Evolutionary conservation across 179 eudicot genomes (phyloP).

Genomic region (Patellifolia procumbens): DNA sequence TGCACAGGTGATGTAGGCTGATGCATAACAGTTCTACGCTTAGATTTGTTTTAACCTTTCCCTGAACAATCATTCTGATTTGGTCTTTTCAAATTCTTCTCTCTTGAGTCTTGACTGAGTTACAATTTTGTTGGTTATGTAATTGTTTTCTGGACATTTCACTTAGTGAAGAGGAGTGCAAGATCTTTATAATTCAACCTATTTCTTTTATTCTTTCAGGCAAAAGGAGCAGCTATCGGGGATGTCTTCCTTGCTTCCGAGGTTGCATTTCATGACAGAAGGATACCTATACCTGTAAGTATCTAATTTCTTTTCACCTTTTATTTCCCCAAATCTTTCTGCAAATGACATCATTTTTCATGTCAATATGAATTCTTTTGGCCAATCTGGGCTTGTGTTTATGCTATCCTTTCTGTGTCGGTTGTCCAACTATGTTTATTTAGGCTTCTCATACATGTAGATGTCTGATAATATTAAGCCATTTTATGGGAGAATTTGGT

Average conservation of each 20-base stretch:
- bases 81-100: neutral
- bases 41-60: neutral
- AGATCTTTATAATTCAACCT: neutral
- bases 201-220: slow-evolving; percentile 45
- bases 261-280: slow-evolving; percentile 87
- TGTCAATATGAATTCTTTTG: neutral
- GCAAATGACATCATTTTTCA: neutral
- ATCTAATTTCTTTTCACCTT: neutral
- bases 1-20: no score
- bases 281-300: slow-evolving; percentile 95
- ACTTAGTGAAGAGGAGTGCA: neutral
- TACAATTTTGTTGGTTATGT: neutral
- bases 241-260: slow-evolving; percentile 83
- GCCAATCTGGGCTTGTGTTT: neutral
- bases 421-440: slow-evolving; percentile 4
- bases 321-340: neutral
- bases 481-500: neutral
- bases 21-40: no score
- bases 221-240: slow-evolving; percentile 82
- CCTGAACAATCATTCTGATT: neutral
- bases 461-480: neutral
- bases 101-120: neutral
- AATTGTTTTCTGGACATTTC: neutral
- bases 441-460: neutral
- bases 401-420: neutral